Evolutionary conservation across 2,329 filamentous ascomycete genomes (phyloP).

Genomic region (Beauveria sp.): DNA sequence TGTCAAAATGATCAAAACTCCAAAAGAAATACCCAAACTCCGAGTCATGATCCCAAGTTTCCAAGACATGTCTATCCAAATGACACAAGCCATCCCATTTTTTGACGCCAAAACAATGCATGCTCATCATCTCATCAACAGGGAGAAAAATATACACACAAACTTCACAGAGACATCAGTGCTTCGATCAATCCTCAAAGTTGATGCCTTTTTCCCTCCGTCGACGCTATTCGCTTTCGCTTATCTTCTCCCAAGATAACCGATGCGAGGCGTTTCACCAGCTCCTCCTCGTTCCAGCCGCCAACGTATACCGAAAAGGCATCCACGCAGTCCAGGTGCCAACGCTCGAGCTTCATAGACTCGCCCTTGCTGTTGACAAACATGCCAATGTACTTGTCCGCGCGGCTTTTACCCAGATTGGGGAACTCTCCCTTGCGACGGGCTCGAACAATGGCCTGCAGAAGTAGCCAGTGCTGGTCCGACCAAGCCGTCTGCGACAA

Average conservation of each 20-base stretch:
- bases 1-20: conserved; percentile 1
- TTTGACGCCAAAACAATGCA: conserved; percentile 3
- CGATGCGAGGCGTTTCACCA: conserved; percentile 46
- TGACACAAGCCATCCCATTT: background rate
- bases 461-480: conserved; percentile 44
- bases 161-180: background rate
- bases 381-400: conserved; percentile 38
- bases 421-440: conserved; percentile 29
- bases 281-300: conserved; percentile 40
- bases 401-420: conserved; percentile 24
- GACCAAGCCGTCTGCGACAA: conserved; percentile 41
- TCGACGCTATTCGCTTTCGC: conserved; percentile 16
- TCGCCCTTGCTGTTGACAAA: conserved; percentile 39
- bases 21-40: background rate
- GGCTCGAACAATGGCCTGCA: conserved; percentile 45
- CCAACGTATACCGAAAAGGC: conserved; percentile 42
- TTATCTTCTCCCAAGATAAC: conserved; percentile 43
- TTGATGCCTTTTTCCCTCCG: conserved; percentile 16
- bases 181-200: background rate
- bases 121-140: background rate
- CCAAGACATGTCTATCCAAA: background rate
- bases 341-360: conserved; percentile 41
- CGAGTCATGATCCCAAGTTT: background rate
- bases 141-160: background rate
- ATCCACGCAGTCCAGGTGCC: conserved; percentile 52